Evolutionary conservation across 768 basidiomycete genomes (phyloP), one percentile per base, ranked within the genome.

Genomic region (Leccinellum albellum): DNA sequence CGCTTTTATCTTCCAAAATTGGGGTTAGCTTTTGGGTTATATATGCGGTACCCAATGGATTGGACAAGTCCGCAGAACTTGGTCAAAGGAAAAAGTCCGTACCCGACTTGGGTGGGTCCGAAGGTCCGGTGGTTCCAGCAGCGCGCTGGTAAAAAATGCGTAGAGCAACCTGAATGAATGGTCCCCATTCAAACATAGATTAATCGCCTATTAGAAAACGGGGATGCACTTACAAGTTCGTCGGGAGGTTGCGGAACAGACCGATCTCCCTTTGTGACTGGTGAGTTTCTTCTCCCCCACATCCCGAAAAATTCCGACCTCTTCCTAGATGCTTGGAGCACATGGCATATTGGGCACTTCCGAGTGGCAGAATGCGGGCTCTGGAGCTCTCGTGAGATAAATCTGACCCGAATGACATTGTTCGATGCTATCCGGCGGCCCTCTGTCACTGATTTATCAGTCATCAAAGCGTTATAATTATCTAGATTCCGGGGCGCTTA

Each of bases 291-390:
- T 14, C 33, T 26, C 24, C 35, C 24, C 6, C 28, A 28, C 6
- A 6, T 20, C 24, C 62, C 59, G 64, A 58, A 44, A 33, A 4
- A 24, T 28, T 56, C 66, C 65, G 60, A 56, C 23, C 47, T 20
- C 12, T 3, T 60, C 47, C 45, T 33, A 31, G 32, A 26, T 32
- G 17, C 14, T 23, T 24, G 33, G 21, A 51, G 29, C 17, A 53
- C 33, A 5, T 44, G 21, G 14, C 32, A 21, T n/a, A 1, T 4
- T 20, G 23, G n/a, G 8, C 20, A 45, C 2, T 14, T 37, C 44
- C 15, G 13, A 23, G 24, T 21, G 42, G 42, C 26, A 33, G 49
- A 37, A 47, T 31, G 45, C 23, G 24, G 35, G n/a, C n/a, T n/a
- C n/a, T n/a, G n/a, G 54, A 28, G 49, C 7, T 17, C 17, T 26